phyloP scores from a whole-genome alignment of 192 early-diverging fungal genomes.

The Coemansia aciculifera region DNA sequence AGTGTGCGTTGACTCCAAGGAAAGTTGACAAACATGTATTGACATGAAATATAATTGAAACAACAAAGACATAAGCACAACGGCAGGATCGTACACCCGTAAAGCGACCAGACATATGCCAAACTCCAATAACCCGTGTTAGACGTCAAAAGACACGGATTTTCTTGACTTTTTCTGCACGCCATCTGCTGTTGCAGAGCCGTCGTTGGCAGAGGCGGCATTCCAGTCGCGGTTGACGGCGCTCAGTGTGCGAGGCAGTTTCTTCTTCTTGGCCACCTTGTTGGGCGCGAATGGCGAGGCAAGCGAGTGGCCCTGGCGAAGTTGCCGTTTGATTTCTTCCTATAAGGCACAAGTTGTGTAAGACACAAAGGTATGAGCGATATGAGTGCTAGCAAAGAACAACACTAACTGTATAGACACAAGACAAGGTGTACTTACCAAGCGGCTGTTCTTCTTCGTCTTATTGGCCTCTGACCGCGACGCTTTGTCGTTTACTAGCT shows the following conservation, averaged over 20 bases:
- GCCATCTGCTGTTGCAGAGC: constrained; percentile 7
- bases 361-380: background rate
- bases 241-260: constrained; percentile 34
- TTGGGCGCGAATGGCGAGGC: background rate
- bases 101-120: background rate
- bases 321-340: constrained; percentile 44
- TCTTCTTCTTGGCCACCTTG: constrained; percentile 27
- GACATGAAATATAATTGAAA: background rate
- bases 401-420: background rate
- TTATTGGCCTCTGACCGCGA: constrained; percentile 28
- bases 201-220: constrained; percentile 9
- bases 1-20: background rate
- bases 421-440: constrained; percentile 16
- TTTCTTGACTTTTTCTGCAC: constrained; percentile 19
- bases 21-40: background rate
- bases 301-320: constrained; percentile 32
- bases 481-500: constrained; percentile 31
- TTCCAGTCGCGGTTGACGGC: constrained; percentile 46
- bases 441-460: constrained; percentile 25
- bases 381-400: background rate
- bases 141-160: constrained; percentile 32
- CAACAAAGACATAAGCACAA: background rate
- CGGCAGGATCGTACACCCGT: background rate
- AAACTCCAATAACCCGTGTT: background rate
- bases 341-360: constrained; percentile 3